phyloP scores from a whole-genome alignment of 2,329 filamentous ascomycete species.

The Pseudogymnoascus sp. region DNA sequence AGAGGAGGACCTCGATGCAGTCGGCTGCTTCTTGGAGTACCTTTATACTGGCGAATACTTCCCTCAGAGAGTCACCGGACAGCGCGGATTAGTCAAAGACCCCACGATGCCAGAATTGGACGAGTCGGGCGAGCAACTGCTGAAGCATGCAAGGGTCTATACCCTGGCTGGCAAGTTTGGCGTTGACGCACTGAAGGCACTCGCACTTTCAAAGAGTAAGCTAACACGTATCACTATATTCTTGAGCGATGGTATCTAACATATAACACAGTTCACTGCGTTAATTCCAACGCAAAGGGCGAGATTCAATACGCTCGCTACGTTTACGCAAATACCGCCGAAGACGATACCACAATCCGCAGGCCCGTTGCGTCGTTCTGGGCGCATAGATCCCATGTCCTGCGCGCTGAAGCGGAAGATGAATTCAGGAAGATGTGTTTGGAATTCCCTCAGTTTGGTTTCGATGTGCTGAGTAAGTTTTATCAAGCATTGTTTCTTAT shows the following conservation, averaged over 20 bases:
- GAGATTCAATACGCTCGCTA: conserved; percentile 90
- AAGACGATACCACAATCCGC: conserved; percentile 66
- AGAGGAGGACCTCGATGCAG: conserved; percentile 63
- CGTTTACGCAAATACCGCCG: conserved; percentile 70
- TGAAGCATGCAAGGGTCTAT: conserved; percentile 85
- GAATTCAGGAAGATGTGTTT: conserved; percentile 82
- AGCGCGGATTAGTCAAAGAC: conserved; percentile 64
- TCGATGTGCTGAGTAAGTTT: conserved; percentile 74
- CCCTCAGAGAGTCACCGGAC: conserved; percentile 57
- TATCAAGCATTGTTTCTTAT: neutral
- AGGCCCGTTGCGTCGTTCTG: conserved; percentile 86
- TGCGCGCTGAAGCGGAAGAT: conserved; percentile 77
- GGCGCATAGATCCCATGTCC: conserved; percentile 71
- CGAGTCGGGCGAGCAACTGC: conserved; percentile 71
- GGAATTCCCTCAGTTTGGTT: conserved; percentile 86
- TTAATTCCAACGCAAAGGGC: conserved; percentile 78
- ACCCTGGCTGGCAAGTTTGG: conserved; percentile 77
- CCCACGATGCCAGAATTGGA: conserved; percentile 60
- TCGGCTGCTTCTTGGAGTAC: conserved; percentile 74
- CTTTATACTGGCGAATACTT: conserved; percentile 87
- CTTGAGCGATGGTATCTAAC: neutral
- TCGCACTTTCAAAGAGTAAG: conserved; percentile 70
- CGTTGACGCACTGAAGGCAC: conserved; percentile 59
- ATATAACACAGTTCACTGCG: conserved; percentile 58
- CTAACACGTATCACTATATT: neutral